Base-by-base conservation (phyloP, 345 rosid species). In the Brassica juncea region DNA sequence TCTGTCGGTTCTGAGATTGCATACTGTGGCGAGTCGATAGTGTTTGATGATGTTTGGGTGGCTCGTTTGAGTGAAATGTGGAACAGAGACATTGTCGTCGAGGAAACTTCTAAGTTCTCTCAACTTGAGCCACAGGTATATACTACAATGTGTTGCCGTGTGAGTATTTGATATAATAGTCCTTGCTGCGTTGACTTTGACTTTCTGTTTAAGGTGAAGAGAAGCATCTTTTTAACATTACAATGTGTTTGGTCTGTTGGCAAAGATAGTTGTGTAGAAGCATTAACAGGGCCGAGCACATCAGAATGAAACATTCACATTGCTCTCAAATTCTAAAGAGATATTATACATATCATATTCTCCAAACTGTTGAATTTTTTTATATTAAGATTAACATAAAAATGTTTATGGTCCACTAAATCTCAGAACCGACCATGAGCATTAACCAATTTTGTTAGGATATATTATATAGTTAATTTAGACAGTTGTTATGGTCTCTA, bases 1-100 rank as follows among this genome's bases (percentile, higher is more conserved):
- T 94, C 98, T 64, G 97, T 94, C 49, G 98, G 98, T 71, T 91
- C 97, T 61, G 91, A 89, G 86, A 94, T 94, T 80, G 88, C 87
- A 0, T 92, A 94, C 82, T 87, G 94, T 6, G 97, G 93, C 0
- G 64, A 84, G 39, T 76, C 87, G 0, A 87, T 89, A 91, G 77
- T 86, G 5, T 81, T 77, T 0, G 99, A 92, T 85, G 79, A 83
- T 74, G 93, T 72, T 14, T 94, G 99, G 99, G 82, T 79, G 62
- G 84, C 85, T 75, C 74, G 72, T 75, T 78, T 92, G 84, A 84
- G 83, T 81, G 77, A 86, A n/a, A 91, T 87, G 15, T 94, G 99
- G 97, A 84, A 94, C 68, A 80, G 87, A 66, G 83, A 83, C 35
- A 76, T 89, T 70, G 93, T 92, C 23, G n/a, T 78, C 8, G 91